A percentile compares a stretch with the other conserved stretches of the same genome.
Conservation (phyloP, 2,329 filamentous ascomycete species). For the Neoarthrinium moseri region DNA sequence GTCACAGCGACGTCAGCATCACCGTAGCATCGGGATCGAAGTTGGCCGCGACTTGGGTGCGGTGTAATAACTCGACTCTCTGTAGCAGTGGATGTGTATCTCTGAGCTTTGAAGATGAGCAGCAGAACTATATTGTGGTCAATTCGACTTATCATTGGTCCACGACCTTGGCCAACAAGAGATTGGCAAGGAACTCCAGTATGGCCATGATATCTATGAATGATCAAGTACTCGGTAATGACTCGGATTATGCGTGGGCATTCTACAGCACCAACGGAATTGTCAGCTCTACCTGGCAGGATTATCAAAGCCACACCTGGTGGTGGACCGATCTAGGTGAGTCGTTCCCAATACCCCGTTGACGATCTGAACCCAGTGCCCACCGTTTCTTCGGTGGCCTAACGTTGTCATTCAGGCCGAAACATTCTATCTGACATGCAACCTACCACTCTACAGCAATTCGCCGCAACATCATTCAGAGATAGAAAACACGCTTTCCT, state of each 20-base stretch:
- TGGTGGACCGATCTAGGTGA: conserved; percentile 10
- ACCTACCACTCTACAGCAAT: neutral
- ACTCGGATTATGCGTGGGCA: conserved; percentile 8
- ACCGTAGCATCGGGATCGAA: conserved; percentile 4
- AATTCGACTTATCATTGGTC: conserved; percentile 10
- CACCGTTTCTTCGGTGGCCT: neutral
- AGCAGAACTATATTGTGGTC: conserved; percentile 10
- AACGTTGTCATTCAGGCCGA: neutral
- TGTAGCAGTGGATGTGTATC: conserved; percentile 3
- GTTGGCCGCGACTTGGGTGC: conserved; percentile 6
- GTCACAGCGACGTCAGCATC: conserved; percentile 4
- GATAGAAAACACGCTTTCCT: conserved; percentile 5
- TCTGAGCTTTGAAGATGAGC: conserved; percentile 5
- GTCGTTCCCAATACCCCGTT: too few relatives aligned
- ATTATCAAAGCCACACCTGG: conserved; percentile 10
- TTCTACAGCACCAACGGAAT: conserved; percentile 10
- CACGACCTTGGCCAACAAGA: conserved; percentile 1
- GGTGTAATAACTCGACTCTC: neutral
- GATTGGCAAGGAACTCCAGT: conserved; percentile 7
- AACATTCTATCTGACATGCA: conserved; percentile 6
- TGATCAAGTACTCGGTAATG: neutral
- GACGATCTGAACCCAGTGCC: neutral
- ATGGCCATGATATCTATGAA: conserved; percentile 9
- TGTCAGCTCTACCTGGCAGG: conserved; percentile 9
- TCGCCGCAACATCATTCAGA: conserved; percentile 5